Evolutionary conservation across 164 flowering plant genomes (phyloP).

Genomic region (Nymphaea colorata): DNA sequence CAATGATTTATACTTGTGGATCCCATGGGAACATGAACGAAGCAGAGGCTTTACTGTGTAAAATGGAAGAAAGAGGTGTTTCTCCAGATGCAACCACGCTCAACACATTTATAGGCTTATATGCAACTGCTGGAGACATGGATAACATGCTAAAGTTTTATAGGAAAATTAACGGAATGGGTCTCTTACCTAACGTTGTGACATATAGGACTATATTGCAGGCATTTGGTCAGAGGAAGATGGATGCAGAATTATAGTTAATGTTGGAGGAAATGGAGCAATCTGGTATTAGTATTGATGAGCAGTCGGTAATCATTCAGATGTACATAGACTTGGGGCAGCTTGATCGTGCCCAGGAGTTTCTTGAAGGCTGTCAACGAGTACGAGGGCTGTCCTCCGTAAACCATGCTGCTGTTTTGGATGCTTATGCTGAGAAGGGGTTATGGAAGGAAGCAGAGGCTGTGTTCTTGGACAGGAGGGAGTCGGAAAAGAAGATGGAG

Average conservation of each 20-base stretch:
- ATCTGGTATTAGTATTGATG: conserved; percentile 35
- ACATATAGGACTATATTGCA: conserved; percentile 59
- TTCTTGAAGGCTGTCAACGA: conserved; percentile 30
- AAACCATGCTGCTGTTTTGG: conserved; percentile 58
- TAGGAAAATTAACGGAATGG: conserved; percentile 54
- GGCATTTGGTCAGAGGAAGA: conserved; percentile 45
- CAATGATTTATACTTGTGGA: conserved; percentile 81
- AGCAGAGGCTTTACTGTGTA: conserved; percentile 60
- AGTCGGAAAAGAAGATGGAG: conserved; percentile 31
- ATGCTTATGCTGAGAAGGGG: conserved; percentile 78
- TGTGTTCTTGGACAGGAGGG: conserved; percentile 39
- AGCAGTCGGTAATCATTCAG: conserved; percentile 52
- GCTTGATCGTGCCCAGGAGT: conserved; percentile 33
- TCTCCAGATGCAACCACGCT: conserved; percentile 75
- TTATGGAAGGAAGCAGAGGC: conserved; percentile 78
- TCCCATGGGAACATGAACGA: conserved; percentile 61
- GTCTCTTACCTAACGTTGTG: conserved; percentile 65
- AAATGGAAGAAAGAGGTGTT: conserved; percentile 74
- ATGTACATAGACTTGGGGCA: conserved; percentile 52
- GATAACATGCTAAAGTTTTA: conserved; percentile 50
- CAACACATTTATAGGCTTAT: conserved; percentile 60
- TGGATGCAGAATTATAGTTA: conserved; percentile 50
- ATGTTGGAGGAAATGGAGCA: conserved; percentile 62
- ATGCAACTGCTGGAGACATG: conserved; percentile 58
- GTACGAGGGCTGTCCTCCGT: conserved; percentile 30